Evolutionary conservation across 331 rosid genomes (phyloP), one percentile per base, ranked within the genome.

Genomic region (Malus hybrid): DNA sequence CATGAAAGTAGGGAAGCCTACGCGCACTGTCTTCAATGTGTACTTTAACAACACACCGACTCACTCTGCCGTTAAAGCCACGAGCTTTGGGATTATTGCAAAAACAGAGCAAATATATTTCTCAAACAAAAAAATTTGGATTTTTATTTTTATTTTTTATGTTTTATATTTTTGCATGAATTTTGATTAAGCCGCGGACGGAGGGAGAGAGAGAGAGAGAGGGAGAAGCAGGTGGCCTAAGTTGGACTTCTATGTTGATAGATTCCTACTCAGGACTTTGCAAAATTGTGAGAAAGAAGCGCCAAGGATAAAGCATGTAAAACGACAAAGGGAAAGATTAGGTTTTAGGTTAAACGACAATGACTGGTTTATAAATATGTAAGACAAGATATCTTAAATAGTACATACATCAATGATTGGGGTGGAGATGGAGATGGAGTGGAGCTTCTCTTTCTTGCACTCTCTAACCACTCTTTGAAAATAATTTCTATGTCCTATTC

Each of bases 1-100:
- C 79, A 44, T 72, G 67, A 84, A 84, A 79, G 79, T 36, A 57
- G 73, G 79, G 75, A 75, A 71, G 74, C 4, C 48, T 73, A 77
- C 91, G 42, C 89, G 81, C 85, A 88, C 81, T 69, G 73, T 80
- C 73, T 86, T 77, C 92, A 66, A 87, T 85, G 79, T 69, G 36
- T 12, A 78, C 82, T 83, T 85, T 80, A 84, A 62, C 84, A 30
- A 70, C 71, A 16, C 36, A 72, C 34, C 22, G 66, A 57, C 33
- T 72, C n/a, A 22, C 10, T 10, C 69, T 55, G 80, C 68, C 58
- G 56, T 67, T 63, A 72, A 83, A 79, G 80, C 71, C 64, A 52
- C 42, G 36, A 72, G 10, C 84, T 63, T 75, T 56, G 72, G 80
- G 81, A 68, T 73, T 36, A 48, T 64, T 65, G 63, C 58, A 68